phyloP scores from a whole-genome alignment of 2,329 filamentous ascomycete genomes.

The Hypomyces perniciosus region DNA sequence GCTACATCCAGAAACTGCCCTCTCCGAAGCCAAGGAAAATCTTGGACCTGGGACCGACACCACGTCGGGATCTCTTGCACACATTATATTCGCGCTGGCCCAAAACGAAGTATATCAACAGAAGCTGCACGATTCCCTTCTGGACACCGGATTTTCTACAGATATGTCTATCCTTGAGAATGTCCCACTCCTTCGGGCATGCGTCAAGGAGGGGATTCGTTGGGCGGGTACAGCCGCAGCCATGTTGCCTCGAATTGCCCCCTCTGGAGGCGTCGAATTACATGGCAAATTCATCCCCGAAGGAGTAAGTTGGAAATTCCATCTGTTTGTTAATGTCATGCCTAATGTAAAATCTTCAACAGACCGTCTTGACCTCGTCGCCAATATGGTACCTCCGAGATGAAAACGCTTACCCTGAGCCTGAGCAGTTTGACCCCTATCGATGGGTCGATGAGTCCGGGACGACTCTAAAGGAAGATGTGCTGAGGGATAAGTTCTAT shows the following conservation, averaged over 20 bases:
- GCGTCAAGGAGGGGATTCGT: constrained; percentile 23
- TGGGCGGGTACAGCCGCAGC: constrained; percentile 23
- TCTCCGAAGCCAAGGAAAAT: constrained; percentile 26
- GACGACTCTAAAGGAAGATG: constrained; percentile 8
- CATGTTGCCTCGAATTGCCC: constrained; percentile 23
- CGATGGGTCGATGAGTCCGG: constrained; percentile 19
- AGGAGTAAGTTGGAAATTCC: constrained; percentile 13
- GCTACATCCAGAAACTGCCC: constrained; percentile 18
- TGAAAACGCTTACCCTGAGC: constrained; percentile 20
- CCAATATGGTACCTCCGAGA: constrained; percentile 26
- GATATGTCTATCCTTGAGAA: constrained; percentile 20
- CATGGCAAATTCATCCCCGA: constrained; percentile 19
- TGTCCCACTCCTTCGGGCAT: constrained; percentile 18
- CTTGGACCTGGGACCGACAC: constrained; percentile 28
- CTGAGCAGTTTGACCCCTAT: constrained; percentile 21
- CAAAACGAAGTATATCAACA: constrained; percentile 21
- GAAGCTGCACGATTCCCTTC: constrained; percentile 19
- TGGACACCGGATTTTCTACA: constrained; percentile 15
- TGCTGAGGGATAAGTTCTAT: constrained; percentile 22
- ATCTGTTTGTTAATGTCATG: not conserved
- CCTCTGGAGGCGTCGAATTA: constrained; percentile 18
- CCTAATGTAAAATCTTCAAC: not conserved
- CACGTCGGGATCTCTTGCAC: constrained; percentile 25
- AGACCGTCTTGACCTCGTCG: constrained; percentile 23
- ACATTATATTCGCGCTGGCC: constrained; percentile 25